Conservation (phyloP, 2,329 filamentous ascomycete species). For the Emericellopsis cladophorae region DNA sequence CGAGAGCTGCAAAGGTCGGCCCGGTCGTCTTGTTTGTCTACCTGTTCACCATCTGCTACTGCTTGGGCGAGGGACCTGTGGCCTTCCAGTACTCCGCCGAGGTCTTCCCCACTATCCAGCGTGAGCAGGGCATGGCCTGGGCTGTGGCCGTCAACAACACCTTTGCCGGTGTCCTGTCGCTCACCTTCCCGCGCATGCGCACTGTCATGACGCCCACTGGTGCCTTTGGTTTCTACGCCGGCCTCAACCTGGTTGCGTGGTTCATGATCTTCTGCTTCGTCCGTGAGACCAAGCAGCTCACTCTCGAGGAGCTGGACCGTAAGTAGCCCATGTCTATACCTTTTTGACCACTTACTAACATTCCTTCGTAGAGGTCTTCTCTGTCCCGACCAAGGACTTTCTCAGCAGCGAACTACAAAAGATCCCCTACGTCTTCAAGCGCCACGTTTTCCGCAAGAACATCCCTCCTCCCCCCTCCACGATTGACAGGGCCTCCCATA, state of each 20-base stretch:
- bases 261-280: slow-evolving; percentile 33
- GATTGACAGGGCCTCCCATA: slow-evolving; percentile 5
- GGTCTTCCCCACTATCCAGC: slow-evolving; percentile 22
- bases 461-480: slow-evolving; percentile 16
- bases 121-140: slow-evolving; percentile 25
- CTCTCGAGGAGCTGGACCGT: slow-evolving; percentile 26
- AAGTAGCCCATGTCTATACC: slow-evolving; percentile 3
- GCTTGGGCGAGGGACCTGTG: slow-evolving; percentile 20
- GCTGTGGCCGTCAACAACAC: slow-evolving; percentile 21
- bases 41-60: slow-evolving; percentile 22
- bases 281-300: slow-evolving; percentile 33
- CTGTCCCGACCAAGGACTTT: slow-evolving; percentile 16
- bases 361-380: slow-evolving; percentile 13
- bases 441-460: slow-evolving; percentile 17
- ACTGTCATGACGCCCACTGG: slow-evolving; percentile 17
- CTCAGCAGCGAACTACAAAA: slow-evolving; percentile 18
- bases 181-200: slow-evolving; percentile 38
- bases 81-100: slow-evolving; percentile 25
- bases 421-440: slow-evolving; percentile 23
- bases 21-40: slow-evolving; percentile 16
- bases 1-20: slow-evolving; percentile 2
- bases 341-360: neutral
- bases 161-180: slow-evolving; percentile 32
- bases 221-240: slow-evolving; percentile 27
- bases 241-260: slow-evolving; percentile 29